Base-by-base conservation (phyloP, 129 eudicot genomes). In the Gnaphalium uliginosum region DNA sequence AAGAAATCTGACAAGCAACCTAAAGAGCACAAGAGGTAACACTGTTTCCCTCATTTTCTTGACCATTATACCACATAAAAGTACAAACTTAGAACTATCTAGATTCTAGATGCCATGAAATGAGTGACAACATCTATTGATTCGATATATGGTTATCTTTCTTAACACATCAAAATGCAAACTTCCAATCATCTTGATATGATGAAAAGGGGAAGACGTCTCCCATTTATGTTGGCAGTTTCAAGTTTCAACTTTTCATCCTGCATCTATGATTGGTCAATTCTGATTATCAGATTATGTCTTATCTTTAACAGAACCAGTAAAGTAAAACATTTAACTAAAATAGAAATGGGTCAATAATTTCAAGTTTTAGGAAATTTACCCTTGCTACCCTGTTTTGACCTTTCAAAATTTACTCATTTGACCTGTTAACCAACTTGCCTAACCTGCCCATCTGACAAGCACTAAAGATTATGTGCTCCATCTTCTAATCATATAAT, bases 11-110 rank as follows among this genome's bases (percentile, higher is more conserved):
- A 71, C 64, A 81, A 76, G 69, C 78, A 81, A 23, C 74, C 78
- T 53, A 81, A 81, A 48, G 81, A 76, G 26, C 85, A 81, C 70
- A 81, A 81, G 78, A 81, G 85, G 85, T 81, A 70, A 17, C 19
- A 9, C 5, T 6, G 1, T 23, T 17, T 15, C 5, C 13, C 50
- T 26, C 7, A 2, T 10, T 22, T 61, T n/a, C n/a, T 30, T 41
- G 7, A 39, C 29, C 30, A 37, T 14, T 11, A 2, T 56, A 25
- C 58, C 14, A 3, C 24, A n/a, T 26, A 15, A 30, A 32, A 35
- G 37, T 19, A 66, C 18, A 32, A 30, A 33, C 27, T 8, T 10
- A 19, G 30, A 0, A 10, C 26, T 35, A 29, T 27, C n/a, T 11
- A 17, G 29, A 19, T 19, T 60, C 15, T 21, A 61, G 53, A 57